Evolutionary conservation across 148 eudicot species (phyloP), one percentile per base, ranked within the genome.

Genomic region (Rhododendron griersonianum): DNA sequence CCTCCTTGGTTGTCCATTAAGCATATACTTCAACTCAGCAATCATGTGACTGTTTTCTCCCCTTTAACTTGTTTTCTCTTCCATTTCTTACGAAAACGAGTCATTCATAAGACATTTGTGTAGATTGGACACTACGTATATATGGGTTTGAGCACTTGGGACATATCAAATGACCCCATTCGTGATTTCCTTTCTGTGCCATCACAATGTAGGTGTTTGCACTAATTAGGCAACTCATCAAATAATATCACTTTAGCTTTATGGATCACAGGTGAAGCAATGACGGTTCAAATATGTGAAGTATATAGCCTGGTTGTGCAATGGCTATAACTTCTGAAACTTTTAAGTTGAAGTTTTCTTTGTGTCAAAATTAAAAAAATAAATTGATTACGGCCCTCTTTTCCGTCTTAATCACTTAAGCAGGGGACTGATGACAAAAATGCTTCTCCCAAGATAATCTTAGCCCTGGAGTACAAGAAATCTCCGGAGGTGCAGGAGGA

Each of bases 391-490:
- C 13, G 37, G 81, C 19, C 81, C 30, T 11, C 14, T 53, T 47
- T 25, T n/a, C 35, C 19, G 7, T 78, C 51, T 78, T 47, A 69
- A 86, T 82, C 67, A n/a, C 15, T 45, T 76, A 16, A 94, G 88
- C 93, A 93, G 91, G 89, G 89, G n/a, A 84, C 89, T 73, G 93
- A 91, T 82, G 92, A 91, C 73, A 90, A 90, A 74, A 84, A 73
- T 57, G 86, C 71, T 85, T 69, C 91, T 81, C 88, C 95, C 2
- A 92, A 94, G 85, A 90, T 76, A 45, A 84, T 90, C 55, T 86
- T 94, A 86, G 91, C 98, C 45, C 92, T 96, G 51, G 95, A 96
- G 85, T 91, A 94, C 87, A 93, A 90, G 86, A 91, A 93, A 86
- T 86, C 80, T 37, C 69, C 90, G n/a, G 95, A 90, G 88, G 93